Conservation (phyloP, 495 filamentous ascomycete species). For the Jackrogersella multiformis region DNA sequence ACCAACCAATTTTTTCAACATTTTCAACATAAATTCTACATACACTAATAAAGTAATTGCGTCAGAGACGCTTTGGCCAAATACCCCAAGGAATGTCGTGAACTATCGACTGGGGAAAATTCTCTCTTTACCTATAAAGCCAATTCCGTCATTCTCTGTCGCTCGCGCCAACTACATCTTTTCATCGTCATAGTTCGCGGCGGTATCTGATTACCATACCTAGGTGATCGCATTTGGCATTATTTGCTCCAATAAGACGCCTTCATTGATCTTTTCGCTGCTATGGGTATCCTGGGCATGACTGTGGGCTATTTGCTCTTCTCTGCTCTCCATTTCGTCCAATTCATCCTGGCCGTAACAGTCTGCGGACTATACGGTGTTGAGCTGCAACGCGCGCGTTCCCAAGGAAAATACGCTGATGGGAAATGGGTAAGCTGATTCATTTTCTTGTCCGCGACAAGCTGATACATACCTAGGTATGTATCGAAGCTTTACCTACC, state of each 20-base stretch:
- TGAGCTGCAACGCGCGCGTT: slow-evolving; percentile 69
- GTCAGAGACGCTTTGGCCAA: slow-evolving; percentile 24
- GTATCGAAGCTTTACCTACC: background rate
- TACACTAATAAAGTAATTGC: slow-evolving; percentile 9
- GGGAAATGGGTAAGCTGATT: slow-evolving; percentile 69
- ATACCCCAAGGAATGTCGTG: background rate
- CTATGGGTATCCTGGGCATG: slow-evolving; percentile 51
- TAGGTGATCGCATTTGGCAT: background rate
- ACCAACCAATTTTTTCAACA: too few relatives aligned
- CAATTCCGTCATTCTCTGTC: background rate
- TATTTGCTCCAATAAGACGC: background rate
- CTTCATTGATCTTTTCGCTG: background rate
- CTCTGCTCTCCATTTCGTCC: slow-evolving; percentile 68
- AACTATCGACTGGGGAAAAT: background rate
- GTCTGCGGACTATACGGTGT: slow-evolving; percentile 82
- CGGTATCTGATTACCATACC: background rate
- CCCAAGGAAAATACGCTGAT: slow-evolving; percentile 60
- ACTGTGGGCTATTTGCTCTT: slow-evolving; percentile 55
- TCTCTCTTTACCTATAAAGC: background rate
- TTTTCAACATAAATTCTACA: too few relatives aligned
- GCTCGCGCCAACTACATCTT: background rate
- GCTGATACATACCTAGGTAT: background rate
- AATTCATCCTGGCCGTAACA: slow-evolving; percentile 77
- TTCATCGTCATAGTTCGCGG: background rate
- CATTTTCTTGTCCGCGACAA: background rate